Conservation (phyloP, 2,329 filamentous ascomycete genomes). For the Fusarium hainanense region DNA sequence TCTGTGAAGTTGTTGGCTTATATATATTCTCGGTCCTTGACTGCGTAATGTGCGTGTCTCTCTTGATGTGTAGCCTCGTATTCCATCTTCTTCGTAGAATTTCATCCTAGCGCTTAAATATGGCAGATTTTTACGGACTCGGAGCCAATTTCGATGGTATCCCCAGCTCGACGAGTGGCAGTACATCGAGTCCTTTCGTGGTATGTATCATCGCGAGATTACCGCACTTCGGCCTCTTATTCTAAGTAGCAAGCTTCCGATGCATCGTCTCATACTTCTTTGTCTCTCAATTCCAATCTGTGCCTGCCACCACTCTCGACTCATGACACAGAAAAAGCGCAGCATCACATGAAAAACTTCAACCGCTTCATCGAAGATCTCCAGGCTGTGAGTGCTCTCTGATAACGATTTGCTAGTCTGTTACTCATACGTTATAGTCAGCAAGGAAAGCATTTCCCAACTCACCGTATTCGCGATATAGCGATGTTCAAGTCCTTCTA, state of each 20-base stretch:
- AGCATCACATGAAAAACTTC: constrained; percentile 43
- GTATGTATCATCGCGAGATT: constrained; percentile 18
- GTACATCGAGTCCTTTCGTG: constrained; percentile 42
- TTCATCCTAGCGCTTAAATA: neutral
- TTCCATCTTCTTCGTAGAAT: neutral
- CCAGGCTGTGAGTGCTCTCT: constrained; percentile 26
- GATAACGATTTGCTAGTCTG: neutral
- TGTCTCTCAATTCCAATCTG: constrained; percentile 39
- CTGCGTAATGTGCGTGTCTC: neutral
- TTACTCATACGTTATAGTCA: constrained; percentile 29
- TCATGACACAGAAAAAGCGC: constrained; percentile 44
- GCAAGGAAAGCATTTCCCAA: constrained; percentile 44
- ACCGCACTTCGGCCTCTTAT: constrained; percentile 19
- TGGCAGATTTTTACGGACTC: constrained; percentile 40
- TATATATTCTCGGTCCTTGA: constrained; percentile 10
- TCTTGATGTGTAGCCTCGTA: neutral
- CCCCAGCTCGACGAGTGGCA: constrained; percentile 42
- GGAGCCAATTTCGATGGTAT: constrained; percentile 43
- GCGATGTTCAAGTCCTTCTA: constrained; percentile 42
- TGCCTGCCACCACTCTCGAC: constrained; percentile 39
- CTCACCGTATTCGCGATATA: constrained; percentile 43
- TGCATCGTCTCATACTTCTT: constrained; percentile 42
- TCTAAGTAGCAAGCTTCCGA: constrained; percentile 39
- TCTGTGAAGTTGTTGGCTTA: constrained; percentile 3
- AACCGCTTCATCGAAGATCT: constrained; percentile 40